Percentiles rank a stretch among this genome's conserved stretches.
phyloP scores from a whole-genome alignment of 345 rosid genomes.

The Dovyalis caffra region DNA sequence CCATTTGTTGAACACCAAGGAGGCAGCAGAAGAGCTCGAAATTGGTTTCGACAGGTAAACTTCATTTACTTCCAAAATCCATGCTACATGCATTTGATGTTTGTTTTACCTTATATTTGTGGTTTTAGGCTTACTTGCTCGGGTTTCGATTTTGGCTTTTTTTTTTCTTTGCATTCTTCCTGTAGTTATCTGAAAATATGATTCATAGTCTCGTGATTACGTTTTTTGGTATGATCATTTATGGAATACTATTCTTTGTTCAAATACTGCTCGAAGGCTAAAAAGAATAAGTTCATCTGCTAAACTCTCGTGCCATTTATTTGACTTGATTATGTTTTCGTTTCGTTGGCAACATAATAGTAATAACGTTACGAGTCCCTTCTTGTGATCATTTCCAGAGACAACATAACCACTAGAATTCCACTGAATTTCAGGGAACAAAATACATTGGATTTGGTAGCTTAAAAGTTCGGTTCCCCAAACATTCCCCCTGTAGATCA shows the following conservation, averaged over 20 bases:
- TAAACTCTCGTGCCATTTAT: background rate
- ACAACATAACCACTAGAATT: background rate
- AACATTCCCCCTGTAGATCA: constrained; percentile 63
- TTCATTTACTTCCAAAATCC: background rate
- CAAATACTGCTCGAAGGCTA: background rate
- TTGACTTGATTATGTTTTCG: background rate
- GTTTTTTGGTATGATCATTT: background rate
- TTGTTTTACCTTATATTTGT: too few relatives aligned
- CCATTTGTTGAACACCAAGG: background rate
- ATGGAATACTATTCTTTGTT: background rate
- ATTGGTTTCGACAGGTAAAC: background rate
- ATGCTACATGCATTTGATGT: too few relatives aligned
- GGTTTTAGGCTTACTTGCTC: too few relatives aligned
- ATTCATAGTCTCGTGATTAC: background rate
- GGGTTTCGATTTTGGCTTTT: too few relatives aligned
- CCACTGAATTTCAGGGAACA: constrained; percentile 42
- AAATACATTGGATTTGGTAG: constrained; percentile 91
- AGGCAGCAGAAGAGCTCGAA: background rate
- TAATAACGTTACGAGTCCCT: background rate
- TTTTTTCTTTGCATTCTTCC: too few relatives aligned
- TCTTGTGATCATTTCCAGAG: background rate
- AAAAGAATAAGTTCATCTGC: background rate
- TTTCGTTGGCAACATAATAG: background rate
- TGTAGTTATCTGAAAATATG: background rate
- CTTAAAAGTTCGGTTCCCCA: constrained; percentile 74